phyloP scores from a whole-genome alignment of 441 rosid genomes.

The Erysimum cheiri region DNA sequence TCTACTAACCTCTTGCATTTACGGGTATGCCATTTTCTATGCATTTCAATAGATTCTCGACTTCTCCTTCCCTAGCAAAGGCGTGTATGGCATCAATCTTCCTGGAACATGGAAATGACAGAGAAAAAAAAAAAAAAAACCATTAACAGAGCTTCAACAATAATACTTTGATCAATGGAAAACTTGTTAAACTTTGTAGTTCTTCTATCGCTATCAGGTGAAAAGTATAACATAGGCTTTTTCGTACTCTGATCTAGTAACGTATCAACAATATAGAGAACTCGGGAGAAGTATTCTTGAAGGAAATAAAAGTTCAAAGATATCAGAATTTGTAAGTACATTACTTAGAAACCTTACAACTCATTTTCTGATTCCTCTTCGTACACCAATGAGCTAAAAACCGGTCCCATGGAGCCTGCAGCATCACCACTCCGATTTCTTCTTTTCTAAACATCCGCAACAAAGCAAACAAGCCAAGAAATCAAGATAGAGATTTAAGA shows the following conservation, averaged over 20 bases:
- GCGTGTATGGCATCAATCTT: conserved; percentile 89
- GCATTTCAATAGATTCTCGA: conserved; percentile 69
- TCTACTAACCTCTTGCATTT: conserved; percentile 64
- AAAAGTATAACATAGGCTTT: background rate
- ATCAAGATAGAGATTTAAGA: conserved; percentile 14
- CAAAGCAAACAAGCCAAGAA: conserved; percentile 16
- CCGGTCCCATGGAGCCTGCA: conserved; percentile 71
- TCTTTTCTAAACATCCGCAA: conserved; percentile 47
- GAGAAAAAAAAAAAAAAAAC: too few relatives aligned
- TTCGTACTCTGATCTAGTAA: background rate
- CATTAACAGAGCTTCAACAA: background rate
- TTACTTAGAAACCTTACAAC: conserved; percentile 67
- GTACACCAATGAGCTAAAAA: conserved; percentile 80
- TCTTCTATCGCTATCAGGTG: background rate
- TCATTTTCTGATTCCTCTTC: conserved; percentile 88
- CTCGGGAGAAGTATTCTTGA: background rate
- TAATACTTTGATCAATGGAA: background rate
- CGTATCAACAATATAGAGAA: background rate
- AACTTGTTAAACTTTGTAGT: background rate
- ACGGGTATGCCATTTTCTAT: conserved; percentile 74
- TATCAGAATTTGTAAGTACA: conserved; percentile 11
- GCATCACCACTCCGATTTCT: conserved; percentile 48
- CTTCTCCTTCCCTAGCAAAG: conserved; percentile 94
- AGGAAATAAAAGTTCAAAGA: background rate
- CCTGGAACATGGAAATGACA: conserved; percentile 47